Evolutionary conservation across 305 asterid genomes (phyloP).

Genomic region (Fraxinus xanthoxyloides): DNA sequence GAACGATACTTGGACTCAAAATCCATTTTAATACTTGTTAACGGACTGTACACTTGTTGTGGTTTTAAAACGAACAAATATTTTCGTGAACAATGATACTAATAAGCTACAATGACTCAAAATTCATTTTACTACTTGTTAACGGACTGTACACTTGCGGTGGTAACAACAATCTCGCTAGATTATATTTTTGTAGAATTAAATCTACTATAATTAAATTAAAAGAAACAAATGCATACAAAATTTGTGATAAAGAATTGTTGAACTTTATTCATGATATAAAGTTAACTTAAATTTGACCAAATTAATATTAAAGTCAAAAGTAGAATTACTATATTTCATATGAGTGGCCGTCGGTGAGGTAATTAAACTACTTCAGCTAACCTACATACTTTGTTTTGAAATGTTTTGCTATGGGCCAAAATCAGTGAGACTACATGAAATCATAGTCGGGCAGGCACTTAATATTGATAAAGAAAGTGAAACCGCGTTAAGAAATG

Average conservation of each 20-base stretch:
- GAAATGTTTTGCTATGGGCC: not conserved
- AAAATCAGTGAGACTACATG: not conserved
- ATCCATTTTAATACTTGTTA: too few relatives aligned
- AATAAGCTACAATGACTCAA: too few relatives aligned
- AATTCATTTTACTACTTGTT: too few relatives aligned
- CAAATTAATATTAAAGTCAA: not conserved
- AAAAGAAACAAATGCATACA: too few relatives aligned
- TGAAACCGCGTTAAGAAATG: conserved; percentile 48
- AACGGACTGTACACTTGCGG: too few relatives aligned
- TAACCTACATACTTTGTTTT: not conserved
- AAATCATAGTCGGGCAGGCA: not conserved
- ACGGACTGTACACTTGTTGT: too few relatives aligned
- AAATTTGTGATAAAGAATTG: not conserved
- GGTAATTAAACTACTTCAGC: not conserved
- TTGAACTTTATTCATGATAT: not conserved
- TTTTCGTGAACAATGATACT: too few relatives aligned
- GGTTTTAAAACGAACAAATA: too few relatives aligned
- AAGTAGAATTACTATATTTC: not conserved
- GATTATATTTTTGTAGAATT: too few relatives aligned
- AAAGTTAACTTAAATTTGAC: not conserved
- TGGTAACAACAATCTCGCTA: too few relatives aligned
- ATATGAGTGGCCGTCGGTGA: not conserved
- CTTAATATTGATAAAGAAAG: not conserved
- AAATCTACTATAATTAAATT: too few relatives aligned
- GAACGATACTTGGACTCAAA: too few relatives aligned